Conservation (phyloP, 2,329 filamentous ascomycete species). For the Aspergillus alliaceus region DNA sequence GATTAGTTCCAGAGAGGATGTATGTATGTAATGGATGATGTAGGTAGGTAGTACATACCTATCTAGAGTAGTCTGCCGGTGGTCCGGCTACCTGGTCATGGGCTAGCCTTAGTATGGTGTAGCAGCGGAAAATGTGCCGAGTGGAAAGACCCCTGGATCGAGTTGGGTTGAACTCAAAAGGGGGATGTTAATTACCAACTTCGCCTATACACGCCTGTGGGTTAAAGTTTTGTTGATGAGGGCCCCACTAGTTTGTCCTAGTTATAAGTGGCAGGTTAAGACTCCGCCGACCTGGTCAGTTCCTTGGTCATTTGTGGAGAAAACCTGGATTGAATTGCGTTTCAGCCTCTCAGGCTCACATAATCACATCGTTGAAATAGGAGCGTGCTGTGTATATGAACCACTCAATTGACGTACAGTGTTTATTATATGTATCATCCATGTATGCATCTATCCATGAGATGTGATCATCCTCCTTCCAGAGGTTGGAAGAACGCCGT, state of each 20-base stretch:
- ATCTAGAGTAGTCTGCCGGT: not conserved
- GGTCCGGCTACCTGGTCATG: not conserved
- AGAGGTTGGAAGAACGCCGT: too few species aligned
- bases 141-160: not conserved
- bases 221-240: not conserved
- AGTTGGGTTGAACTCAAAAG: not conserved
- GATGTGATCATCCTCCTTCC: too few species aligned
- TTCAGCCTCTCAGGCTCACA: not conserved
- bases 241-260: constrained; percentile 7
- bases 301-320: constrained; percentile 9
- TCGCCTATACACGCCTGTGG: not conserved
- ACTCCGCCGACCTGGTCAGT: constrained; percentile 1
- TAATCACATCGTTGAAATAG: not conserved
- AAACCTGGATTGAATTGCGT: not conserved
- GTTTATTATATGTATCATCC: too few species aligned
- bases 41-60: too few species aligned
- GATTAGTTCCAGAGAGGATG: too few species aligned
- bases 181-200: too few species aligned
- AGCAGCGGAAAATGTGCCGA: not conserved
- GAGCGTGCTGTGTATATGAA: too few species aligned
- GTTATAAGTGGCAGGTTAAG: not conserved
- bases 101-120: not conserved
- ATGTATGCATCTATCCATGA: too few species aligned
- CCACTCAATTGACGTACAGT: too few species aligned
- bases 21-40: too few species aligned